Conservation (phyloP, 768 basidiomycete genomes). For the Leucosporidium scottii region DNA sequence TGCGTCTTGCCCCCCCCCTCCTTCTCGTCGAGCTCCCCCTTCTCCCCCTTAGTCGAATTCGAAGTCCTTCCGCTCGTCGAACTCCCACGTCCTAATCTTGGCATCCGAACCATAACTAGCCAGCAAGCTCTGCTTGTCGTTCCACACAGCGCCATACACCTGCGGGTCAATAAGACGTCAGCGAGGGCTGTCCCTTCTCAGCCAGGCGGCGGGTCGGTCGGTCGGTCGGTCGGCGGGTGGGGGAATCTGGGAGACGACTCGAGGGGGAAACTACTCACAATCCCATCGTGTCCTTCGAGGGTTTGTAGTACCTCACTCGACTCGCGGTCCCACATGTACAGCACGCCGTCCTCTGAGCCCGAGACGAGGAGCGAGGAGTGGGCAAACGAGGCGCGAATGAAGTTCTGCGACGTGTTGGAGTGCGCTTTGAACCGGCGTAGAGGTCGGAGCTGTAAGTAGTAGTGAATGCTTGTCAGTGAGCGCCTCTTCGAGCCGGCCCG, state of each 20-base stretch:
- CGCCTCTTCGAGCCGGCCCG: not conserved
- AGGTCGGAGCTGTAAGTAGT: constrained; percentile 31
- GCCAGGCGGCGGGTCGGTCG: not conserved
- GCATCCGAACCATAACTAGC: constrained; percentile 10
- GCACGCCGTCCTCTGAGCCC: constrained; percentile 41
- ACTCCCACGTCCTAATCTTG: constrained; percentile 3
- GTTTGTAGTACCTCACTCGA: constrained; percentile 7
- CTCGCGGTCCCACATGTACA: constrained; percentile 41
- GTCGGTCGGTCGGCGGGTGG: not conserved
- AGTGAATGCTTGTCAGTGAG: constrained; percentile 6
- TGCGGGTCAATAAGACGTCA: not conserved
- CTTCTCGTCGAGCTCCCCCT: too few species aligned
- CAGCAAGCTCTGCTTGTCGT: constrained; percentile 5
- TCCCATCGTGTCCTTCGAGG: constrained; percentile 8
- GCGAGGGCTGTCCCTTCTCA: not conserved
- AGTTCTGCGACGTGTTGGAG: constrained; percentile 42
- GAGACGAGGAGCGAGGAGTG: constrained; percentile 34
- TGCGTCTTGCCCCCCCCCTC: too few species aligned
- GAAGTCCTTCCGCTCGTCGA: not conserved
- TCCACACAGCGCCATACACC: constrained; percentile 8
- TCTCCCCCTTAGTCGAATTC: not conserved
- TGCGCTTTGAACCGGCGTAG: constrained; percentile 40
- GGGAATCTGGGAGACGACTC: not conserved
- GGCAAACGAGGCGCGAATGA: constrained; percentile 39
- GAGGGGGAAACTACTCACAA: not conserved